Base-by-base conservation (phyloP, 2,329 filamentous ascomycete genomes). In the Scytalidium lignicola region DNA sequence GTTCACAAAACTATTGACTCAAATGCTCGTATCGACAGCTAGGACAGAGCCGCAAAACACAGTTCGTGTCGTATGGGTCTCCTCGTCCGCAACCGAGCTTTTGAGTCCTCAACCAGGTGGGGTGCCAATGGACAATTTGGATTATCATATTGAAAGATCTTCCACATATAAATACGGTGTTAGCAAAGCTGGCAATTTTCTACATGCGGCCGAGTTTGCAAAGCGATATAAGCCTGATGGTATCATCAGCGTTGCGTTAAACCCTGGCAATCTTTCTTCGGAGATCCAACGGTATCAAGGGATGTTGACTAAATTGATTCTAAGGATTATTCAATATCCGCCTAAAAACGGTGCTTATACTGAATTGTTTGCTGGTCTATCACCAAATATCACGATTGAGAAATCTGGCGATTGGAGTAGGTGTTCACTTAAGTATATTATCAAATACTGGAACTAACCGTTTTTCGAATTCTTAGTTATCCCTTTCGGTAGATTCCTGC, bases 401-500 rank as follows among this genome's bases (percentile, higher is more conserved):
- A 51, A 46, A 22, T 39, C 29, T 28, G 55, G 45, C 18, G 19
- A 40, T 20, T 56, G 52, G 55, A 44, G 54, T 57, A 46, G 46
- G 47, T 54, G 5, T 13, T 22, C 15, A 19, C 28, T 10, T 5
- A 13, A 37, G 6, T 26, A 5, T 26, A 10, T 6, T 26, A 26
- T 26, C 10, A 26, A 10, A 26, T 6, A 26, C 5, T 26, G 5
- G 23, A 26, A 17, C 42, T 23, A 23, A 44, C 41, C 12, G 3
- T 21, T 43, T 42, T n/a, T n/a, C n/a, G 10, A 18, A 15, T 22
- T 37, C 20, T 8, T 43, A 65, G 65, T 78, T 23, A 63, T 72
- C 39, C 73, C 74, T 2, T 78, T 70, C 68, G 74, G 74, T 52
- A 57, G 64, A 39, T 52, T 63, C 47, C 46, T 49, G 43, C 48